A percentile compares a stretch with the other conserved stretches of the same genome.
phyloP scores from a whole-genome alignment of 2,329 filamentous ascomycete genomes.

The Fusarium newnesense region DNA sequence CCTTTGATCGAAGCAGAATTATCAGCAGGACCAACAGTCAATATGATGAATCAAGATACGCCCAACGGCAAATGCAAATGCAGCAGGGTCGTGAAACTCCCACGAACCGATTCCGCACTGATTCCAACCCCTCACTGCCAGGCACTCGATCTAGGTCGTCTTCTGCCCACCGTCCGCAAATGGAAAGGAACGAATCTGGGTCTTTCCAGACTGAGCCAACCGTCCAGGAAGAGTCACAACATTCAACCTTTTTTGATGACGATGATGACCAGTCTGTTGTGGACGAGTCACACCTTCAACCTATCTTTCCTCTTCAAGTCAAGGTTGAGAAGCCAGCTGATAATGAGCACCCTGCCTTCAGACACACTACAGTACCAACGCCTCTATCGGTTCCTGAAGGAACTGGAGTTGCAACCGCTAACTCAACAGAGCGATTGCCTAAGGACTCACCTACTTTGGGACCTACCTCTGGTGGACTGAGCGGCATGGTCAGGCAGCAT shows the following conservation, averaged over 20 bases:
- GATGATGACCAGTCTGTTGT: conserved; percentile 52
- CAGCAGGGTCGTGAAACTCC: conserved; percentile 78
- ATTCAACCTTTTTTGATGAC: conserved; percentile 56
- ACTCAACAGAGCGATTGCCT: conserved; percentile 26
- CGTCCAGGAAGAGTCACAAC: conserved; percentile 47
- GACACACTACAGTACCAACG: conserved; percentile 56
- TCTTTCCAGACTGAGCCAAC: conserved; percentile 45
- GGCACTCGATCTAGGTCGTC: conserved; percentile 59
- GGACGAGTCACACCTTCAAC: conserved; percentile 13
- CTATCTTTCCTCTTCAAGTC: conserved; percentile 48
- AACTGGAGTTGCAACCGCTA: not conserved
- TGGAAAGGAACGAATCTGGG: conserved; percentile 48
- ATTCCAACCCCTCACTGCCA: conserved; percentile 55
- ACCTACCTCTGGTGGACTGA: conserved; percentile 71
- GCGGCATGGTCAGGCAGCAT: conserved; percentile 85
- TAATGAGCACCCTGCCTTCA: conserved; percentile 64
- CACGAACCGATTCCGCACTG: conserved; percentile 56
- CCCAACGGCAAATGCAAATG: conserved; percentile 83
- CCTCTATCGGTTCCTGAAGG: conserved; percentile 52
- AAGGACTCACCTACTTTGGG: conserved; percentile 84
- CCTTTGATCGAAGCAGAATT: conserved; percentile 83
- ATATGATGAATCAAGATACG: conserved; percentile 87
- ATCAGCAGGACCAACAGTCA: conserved; percentile 73
- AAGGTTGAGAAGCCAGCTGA: conserved; percentile 61
- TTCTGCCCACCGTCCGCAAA: conserved; percentile 52